Evolutionary conservation across 2,329 filamentous ascomycete genomes (phyloP).

Genomic region (Epichloe uncinata): DNA sequence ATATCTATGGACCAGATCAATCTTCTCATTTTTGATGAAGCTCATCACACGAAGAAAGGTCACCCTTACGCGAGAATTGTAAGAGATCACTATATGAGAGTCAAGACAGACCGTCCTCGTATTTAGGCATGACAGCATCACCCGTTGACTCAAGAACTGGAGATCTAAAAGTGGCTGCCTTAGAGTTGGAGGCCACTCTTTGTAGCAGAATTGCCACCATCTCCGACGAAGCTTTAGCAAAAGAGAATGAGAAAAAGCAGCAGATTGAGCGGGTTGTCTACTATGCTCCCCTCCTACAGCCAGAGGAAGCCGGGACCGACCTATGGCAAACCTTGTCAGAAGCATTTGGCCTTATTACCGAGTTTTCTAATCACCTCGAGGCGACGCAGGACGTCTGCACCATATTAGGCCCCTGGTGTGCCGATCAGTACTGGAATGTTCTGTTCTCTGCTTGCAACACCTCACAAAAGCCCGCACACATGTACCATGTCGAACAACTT

Average conservation of each 20-base stretch:
- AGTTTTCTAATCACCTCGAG: slow-evolving; percentile 43
- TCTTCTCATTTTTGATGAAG: slow-evolving; percentile 88
- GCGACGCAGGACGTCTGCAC: slow-evolving; percentile 47
- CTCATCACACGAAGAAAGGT: slow-evolving; percentile 89
- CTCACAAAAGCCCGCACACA: slow-evolving; percentile 42
- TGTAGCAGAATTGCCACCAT: slow-evolving; percentile 74
- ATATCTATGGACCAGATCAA: slow-evolving; percentile 74
- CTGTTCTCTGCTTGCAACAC: slow-evolving; percentile 53
- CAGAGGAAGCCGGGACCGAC: slow-evolving; percentile 40
- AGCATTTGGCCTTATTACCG: slow-evolving; percentile 25
- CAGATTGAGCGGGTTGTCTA: slow-evolving; percentile 36
- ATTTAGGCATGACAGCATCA: slow-evolving; percentile 95
- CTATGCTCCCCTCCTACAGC: slow-evolving; percentile 33
- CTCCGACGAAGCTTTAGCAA: slow-evolving; percentile 23
- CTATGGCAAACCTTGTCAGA: slow-evolving; percentile 46
- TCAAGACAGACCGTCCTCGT: slow-evolving; percentile 45
- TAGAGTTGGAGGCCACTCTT: slow-evolving; percentile 62
- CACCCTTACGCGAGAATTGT: slow-evolving; percentile 86
- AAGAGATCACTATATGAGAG: slow-evolving; percentile 63
- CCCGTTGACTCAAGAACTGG: slow-evolving; percentile 67
- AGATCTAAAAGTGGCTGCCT: slow-evolving; percentile 57
- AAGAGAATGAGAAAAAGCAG: slow-evolving; percentile 11
- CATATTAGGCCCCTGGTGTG: slow-evolving; percentile 70
- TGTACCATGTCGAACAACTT: not conserved
- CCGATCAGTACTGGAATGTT: slow-evolving; percentile 62